Conservation (phyloP, 192 early-diverging fungal species). For the Podila verticillata region DNA sequence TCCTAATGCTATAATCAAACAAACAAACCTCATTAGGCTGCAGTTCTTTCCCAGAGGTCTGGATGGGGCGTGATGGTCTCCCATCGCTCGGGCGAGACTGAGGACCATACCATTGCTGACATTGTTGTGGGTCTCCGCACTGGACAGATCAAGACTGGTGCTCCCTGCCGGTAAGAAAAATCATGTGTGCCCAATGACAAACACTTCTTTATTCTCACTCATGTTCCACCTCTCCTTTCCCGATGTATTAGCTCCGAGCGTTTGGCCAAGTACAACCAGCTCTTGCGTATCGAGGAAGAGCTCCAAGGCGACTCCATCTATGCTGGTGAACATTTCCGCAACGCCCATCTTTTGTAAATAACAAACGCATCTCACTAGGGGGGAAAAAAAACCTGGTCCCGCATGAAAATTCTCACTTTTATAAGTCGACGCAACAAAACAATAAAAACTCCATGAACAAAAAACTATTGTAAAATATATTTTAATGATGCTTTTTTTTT, state of each 20-base stretch:
- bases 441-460: too few relatives aligned
- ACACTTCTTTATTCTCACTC: too few relatives aligned
- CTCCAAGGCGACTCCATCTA: slow-evolving; percentile 91
- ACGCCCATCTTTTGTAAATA: slow-evolving; percentile 68
- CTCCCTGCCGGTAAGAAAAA: slow-evolving; percentile 79
- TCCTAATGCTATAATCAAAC: slow-evolving; percentile 14
- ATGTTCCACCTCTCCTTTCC: background rate
- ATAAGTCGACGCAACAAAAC: too few relatives aligned
- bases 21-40: slow-evolving; percentile 57
- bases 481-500: too few relatives aligned
- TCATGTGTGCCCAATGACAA: background rate
- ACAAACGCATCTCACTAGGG: too few relatives aligned
- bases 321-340: slow-evolving; percentile 93
- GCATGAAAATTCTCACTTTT: too few relatives aligned
- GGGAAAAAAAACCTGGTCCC: too few relatives aligned
- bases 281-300: slow-evolving; percentile 98
- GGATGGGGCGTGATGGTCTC: slow-evolving; percentile 99
- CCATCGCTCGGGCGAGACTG: slow-evolving; percentile 98
- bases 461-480: too few relatives aligned
- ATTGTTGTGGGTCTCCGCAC: slow-evolving; percentile 95
- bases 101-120: slow-evolving; percentile 95
- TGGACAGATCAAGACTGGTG: slow-evolving; percentile 99
- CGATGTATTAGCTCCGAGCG: slow-evolving; percentile 74
- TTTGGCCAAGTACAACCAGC: slow-evolving; percentile 98
- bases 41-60: slow-evolving; percentile 76